Conservation (phyloP, 169 alveolate genomes). For the Plasmodium ovale region DNA sequence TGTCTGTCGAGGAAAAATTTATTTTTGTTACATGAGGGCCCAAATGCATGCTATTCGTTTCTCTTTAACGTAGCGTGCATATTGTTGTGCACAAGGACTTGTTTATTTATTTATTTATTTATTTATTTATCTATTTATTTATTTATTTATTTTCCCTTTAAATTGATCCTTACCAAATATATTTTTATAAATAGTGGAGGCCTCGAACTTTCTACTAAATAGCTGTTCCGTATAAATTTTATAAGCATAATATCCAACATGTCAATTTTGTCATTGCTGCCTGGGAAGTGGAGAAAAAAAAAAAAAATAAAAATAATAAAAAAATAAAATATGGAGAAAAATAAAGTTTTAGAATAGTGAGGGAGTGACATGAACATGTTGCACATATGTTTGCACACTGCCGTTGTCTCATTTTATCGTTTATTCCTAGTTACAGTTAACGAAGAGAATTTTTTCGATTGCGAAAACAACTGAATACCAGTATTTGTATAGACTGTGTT, state of each 20-base stretch:
- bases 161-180: slow-evolving; percentile 48
- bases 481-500: slow-evolving; percentile 20
- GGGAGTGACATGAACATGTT: background rate
- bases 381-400: background rate
- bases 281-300: background rate
- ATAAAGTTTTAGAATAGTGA: no score
- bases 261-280: slow-evolving; percentile 63
- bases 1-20: slow-evolving; percentile 26
- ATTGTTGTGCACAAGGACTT: background rate
- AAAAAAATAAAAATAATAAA: slow-evolving; percentile 10
- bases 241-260: slow-evolving; percentile 74
- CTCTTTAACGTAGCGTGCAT: background rate
- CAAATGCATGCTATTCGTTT: no score
- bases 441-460: slow-evolving; percentile 52
- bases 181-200: slow-evolving; percentile 65
- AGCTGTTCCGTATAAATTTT: slow-evolving; percentile 55
- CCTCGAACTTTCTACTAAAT: slow-evolving; percentile 29
- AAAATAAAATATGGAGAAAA: background rate
- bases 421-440: slow-evolving; percentile 25
- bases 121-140: background rate
- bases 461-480: slow-evolving; percentile 65
- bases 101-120: background rate
- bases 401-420: background rate
- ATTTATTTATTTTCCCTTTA: background rate
- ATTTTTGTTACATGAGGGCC: background rate